A percentile compares a stretch with the other conserved stretches of the same genome.
These are phyloP conservation scores for Calonectria henricotiae DNA, from an alignment of 2,329 filamentous ascomycete genomes.

Conservation along the genomic window DNA sequence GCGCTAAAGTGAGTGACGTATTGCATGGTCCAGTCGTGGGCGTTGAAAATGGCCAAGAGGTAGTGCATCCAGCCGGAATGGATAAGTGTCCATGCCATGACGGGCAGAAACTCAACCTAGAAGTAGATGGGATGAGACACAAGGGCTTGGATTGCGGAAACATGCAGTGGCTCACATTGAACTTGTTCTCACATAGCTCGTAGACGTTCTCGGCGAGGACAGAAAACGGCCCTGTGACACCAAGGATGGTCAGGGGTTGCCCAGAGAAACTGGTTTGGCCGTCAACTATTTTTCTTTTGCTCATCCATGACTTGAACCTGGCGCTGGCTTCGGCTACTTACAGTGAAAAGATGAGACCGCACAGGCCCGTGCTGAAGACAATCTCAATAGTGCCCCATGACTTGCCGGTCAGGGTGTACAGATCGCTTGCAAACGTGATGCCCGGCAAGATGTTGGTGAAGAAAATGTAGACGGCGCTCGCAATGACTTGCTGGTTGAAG, in stretches of 20 bases:
- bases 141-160: not conserved
- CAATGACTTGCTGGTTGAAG: conserved; percentile 77
- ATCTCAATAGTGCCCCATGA: conserved; percentile 80
- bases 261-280: conserved; percentile 64
- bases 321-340: conserved; percentile 53
- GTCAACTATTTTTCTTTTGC: not conserved
- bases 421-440: conserved; percentile 78
- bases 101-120: conserved; percentile 74
- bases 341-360: conserved; percentile 76
- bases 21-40: conserved; percentile 80
- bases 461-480: conserved; percentile 77
- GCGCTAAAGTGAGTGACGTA: conserved; percentile 79
- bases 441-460: conserved; percentile 78
- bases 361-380: conserved; percentile 77
- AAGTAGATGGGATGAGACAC: conserved; percentile 11
- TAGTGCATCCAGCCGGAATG: conserved; percentile 78
- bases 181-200: conserved; percentile 69
- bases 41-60: conserved; percentile 77
- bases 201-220: conserved; percentile 79
- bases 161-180: conserved; percentile 62
- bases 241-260: conserved; percentile 77
- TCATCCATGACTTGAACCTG: not conserved
- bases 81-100: conserved; percentile 79
- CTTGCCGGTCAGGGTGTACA: conserved; percentile 74
- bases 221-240: conserved; percentile 79